Conservation (phyloP, 148 eudicot genomes). For the Nepenthes gracilis region DNA sequence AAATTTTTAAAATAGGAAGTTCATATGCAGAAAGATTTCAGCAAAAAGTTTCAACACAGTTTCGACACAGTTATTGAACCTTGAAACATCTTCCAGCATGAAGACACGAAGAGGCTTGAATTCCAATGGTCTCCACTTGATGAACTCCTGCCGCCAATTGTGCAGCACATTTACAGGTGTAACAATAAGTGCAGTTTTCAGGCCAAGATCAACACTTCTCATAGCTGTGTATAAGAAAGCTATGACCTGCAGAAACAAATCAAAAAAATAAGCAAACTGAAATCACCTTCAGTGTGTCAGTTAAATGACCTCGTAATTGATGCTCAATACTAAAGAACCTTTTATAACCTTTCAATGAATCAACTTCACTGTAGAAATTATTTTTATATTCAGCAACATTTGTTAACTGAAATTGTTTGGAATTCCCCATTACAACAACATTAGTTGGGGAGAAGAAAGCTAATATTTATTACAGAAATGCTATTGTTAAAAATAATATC, state of each 20-base stretch:
- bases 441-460: no score
- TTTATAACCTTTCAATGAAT: no score
- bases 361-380: no score
- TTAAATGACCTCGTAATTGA: no score
- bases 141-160: conserved; percentile 92
- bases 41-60: neutral
- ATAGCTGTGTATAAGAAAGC: conserved; percentile 90
- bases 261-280: neutral
- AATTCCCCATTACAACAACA: no score
- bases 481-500: no score
- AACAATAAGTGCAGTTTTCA: conserved; percentile 79
- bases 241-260: conserved; percentile 60
- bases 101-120: conserved; percentile 77
- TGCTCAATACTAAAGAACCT: no score
- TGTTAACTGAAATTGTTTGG: no score
- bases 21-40: no score
- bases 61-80: conserved; percentile 29
- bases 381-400: no score
- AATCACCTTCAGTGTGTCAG: neutral
- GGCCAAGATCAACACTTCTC: conserved; percentile 85
- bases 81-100: conserved; percentile 86
- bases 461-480: no score
- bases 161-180: conserved; percentile 92
- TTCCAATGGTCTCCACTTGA: conserved; percentile 81
- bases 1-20: no score